These are phyloP conservation scores for Geranomyces michiganensis DNA, from an alignment of 192 early-diverging fungal species.

Conservation along the genomic window DNA sequence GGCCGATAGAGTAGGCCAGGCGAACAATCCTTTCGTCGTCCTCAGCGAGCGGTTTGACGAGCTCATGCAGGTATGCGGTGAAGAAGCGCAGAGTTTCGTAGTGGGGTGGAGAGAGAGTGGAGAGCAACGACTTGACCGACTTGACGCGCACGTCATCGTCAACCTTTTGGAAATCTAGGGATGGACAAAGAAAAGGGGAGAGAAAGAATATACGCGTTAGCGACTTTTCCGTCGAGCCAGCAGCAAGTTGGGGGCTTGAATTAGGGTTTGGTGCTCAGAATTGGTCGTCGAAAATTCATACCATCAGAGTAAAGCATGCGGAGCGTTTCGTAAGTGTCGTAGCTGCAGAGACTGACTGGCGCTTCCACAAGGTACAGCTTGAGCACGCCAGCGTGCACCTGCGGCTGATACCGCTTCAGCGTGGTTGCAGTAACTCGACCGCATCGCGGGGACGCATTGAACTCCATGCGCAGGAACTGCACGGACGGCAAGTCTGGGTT, in stretches of 20 bases:
- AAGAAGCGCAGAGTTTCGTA: constrained; percentile 41
- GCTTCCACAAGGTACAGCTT: constrained; percentile 42
- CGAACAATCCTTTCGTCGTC: constrained; percentile 26
- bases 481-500: constrained; percentile 41
- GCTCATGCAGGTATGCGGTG: constrained; percentile 34
- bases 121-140: constrained; percentile 31
- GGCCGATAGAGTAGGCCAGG: constrained; percentile 32
- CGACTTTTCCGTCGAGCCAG: too few species aligned
- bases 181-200: background rate
- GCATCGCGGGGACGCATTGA: constrained; percentile 19
- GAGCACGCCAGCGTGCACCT: constrained; percentile 39
- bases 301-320: constrained; percentile 40
- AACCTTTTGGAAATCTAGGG: constrained; percentile 12
- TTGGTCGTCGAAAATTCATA: constrained; percentile 22
- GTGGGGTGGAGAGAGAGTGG: constrained; percentile 35
- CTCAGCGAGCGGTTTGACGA: constrained; percentile 15
- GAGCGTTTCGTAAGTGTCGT: constrained; percentile 38
- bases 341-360: constrained; percentile 31
- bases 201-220: too few species aligned
- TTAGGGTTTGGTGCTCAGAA: too few species aligned
- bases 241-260: too few species aligned
- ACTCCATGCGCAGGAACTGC: constrained; percentile 45
- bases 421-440: background rate
- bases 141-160: constrained; percentile 41
- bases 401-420: constrained; percentile 23